These are phyloP conservation scores for Phialophora expanda DNA, from an alignment of 2,329 filamentous ascomycete species.

Conservation along the genomic window DNA sequence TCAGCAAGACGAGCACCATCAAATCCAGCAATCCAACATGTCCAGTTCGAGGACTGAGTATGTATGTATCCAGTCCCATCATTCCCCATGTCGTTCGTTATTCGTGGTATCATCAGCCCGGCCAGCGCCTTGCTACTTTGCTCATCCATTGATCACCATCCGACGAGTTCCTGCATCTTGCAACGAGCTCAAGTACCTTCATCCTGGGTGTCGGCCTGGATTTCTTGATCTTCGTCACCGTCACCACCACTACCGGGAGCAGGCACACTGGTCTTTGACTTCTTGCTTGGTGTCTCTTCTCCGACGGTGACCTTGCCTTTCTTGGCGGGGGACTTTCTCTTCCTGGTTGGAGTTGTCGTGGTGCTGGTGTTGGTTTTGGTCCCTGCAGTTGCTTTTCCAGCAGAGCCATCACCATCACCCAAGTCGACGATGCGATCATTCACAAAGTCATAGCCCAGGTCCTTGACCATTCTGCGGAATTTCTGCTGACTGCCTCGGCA, in stretches of 20 bases:
- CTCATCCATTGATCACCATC: not conserved
- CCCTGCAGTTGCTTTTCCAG: not conserved
- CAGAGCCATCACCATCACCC: not conserved
- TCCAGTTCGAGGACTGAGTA: not conserved
- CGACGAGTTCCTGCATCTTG: not conserved
- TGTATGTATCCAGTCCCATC: not conserved
- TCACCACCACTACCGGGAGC: not conserved
- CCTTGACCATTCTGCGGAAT: not conserved
- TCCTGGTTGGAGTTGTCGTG: not conserved
- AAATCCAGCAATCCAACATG: not conserved
- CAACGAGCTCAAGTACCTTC: not conserved
- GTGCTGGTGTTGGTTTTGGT: not conserved
- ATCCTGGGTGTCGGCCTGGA: not conserved
- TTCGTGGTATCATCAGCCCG: not conserved
- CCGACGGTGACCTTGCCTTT: not conserved
- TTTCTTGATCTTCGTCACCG: not conserved
- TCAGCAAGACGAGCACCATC: not conserved
- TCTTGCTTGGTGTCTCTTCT: conserved; percentile 1
- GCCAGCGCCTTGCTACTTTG: not conserved
- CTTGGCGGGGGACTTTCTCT: conserved; percentile 5
- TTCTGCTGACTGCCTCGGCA: not conserved
- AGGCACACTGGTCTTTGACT: not conserved
- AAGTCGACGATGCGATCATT: not conserved
- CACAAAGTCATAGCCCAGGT: not conserved
- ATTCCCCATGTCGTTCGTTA: not conserved